These are phyloP conservation scores for Lippia alba DNA, from an alignment of 305 asterid species.

Conservation along the genomic window DNA sequence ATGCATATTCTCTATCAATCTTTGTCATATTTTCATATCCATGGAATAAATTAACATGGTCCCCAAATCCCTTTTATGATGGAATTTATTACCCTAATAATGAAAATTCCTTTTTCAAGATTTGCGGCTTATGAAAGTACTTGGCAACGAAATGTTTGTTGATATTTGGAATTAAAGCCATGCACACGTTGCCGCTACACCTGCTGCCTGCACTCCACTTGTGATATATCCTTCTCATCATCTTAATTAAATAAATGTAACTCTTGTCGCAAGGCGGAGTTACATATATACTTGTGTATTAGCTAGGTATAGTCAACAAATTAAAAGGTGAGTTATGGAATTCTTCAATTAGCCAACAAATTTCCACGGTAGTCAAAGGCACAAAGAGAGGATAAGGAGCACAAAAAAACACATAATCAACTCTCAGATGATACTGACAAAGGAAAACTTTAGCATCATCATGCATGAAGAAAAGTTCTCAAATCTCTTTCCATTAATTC, in stretches of 20 bases:
- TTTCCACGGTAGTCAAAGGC: not conserved
- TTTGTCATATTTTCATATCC: too few species aligned
- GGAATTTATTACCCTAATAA: not conserved
- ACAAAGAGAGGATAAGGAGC: not conserved
- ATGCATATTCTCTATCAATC: too few species aligned
- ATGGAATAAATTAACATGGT: not conserved
- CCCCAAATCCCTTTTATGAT: not conserved
- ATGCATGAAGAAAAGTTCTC: too few species aligned
- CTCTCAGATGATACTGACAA: not conserved
- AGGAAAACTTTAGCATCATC: conserved; percentile 14
- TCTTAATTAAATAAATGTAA: too few species aligned
- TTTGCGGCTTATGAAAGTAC: conserved; percentile 23
- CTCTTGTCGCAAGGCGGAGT: too few species aligned
- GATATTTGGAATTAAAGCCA: not conserved
- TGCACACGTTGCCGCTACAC: not conserved
- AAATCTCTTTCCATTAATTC: too few species aligned
- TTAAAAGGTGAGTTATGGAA: too few species aligned
- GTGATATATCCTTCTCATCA: too few species aligned
- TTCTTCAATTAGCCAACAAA: not conserved
- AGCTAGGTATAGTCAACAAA: too few species aligned
- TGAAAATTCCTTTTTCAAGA: conserved; percentile 20
- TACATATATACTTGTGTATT: too few species aligned
- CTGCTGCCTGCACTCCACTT: too few species aligned
- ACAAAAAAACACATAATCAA: not conserved
- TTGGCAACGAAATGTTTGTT: not conserved